These are phyloP conservation scores for Rhamnella rubrinervis DNA, from an alignment of 331 rosid genomes.

Conservation along the genomic window DNA sequence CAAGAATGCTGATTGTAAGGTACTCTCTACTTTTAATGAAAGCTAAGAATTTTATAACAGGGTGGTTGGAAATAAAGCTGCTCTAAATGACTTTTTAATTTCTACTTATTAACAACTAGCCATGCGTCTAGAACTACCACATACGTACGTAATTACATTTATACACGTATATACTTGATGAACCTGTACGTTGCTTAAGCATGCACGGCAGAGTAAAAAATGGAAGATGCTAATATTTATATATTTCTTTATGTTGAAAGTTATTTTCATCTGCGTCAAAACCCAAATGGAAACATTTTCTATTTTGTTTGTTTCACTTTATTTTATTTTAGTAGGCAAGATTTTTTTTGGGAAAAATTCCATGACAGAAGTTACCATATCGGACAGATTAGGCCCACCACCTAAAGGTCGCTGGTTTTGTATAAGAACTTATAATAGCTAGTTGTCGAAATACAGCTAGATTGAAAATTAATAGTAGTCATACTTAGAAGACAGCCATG, in stretches of 20 bases:
- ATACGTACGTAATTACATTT: not conserved
- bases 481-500: constrained; percentile 17
- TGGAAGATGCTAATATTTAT: not conserved
- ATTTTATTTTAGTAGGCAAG: not conserved
- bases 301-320: not conserved
- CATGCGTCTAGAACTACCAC: not conserved
- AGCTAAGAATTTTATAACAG: constrained; percentile 5
- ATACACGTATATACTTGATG: not conserved
- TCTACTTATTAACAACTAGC: not conserved
- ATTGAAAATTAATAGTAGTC: constrained; percentile 11
- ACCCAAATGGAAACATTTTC: not conserved
- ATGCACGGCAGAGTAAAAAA: not conserved
- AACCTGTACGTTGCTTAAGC: not conserved
- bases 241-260: constrained; percentile 3
- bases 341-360: not conserved
- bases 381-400: constrained; percentile 17
- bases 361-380: constrained; percentile 10
- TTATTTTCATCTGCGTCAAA: constrained; percentile 4
- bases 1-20: constrained; percentile 7
- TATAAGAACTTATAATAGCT: not conserved
- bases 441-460: constrained; percentile 29
- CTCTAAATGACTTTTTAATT: not conserved
- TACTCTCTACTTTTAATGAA: not conserved
- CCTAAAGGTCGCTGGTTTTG: constrained; percentile 1
- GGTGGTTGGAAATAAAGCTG: constrained; percentile 9